Percentiles rank a stretch among this genome's conserved stretches.
These are phyloP conservation scores for Albugo candida DNA, from an alignment of 352 stramenopile genomes.

Conservation along the genomic window DNA sequence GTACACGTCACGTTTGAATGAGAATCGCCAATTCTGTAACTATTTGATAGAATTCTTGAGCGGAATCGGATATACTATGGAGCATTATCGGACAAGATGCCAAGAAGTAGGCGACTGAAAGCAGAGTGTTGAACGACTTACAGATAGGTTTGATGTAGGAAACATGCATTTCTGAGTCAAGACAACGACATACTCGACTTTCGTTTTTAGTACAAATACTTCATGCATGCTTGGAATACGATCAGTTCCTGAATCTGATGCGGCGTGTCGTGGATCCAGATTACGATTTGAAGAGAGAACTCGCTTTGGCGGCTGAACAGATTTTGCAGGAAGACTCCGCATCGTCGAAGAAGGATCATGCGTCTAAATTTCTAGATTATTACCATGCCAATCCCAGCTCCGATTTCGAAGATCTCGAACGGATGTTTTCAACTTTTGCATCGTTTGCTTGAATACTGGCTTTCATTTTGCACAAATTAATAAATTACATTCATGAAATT, in stretches of 20 bases:
- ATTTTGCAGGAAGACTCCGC: too few relatives aligned
- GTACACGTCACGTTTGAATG: conserved; percentile 1
- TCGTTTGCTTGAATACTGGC: too few relatives aligned
- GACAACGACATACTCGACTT: conserved; percentile 49
- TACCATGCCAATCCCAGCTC: too few relatives aligned
- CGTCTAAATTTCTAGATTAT: too few relatives aligned
- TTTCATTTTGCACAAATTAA: too few relatives aligned
- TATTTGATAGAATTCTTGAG: conserved; percentile 20
- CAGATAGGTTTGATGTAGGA: conserved; percentile 9
- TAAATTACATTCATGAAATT: too few relatives aligned
- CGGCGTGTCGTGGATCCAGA: conserved; percentile 49
- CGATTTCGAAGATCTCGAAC: too few relatives aligned
- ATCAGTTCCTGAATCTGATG: conserved; percentile 76
- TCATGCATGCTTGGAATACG: conserved; percentile 55
- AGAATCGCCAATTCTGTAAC: background rate
- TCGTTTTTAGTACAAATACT: conserved; percentile 73
- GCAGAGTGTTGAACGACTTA: background rate
- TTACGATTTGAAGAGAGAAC: conserved; percentile 59
- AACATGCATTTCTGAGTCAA: conserved; percentile 38
- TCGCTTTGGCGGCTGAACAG: too few relatives aligned
- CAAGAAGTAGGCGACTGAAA: conserved; percentile 15
- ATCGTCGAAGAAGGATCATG: too few relatives aligned
- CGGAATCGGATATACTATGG: conserved; percentile 43
- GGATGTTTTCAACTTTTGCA: too few relatives aligned
- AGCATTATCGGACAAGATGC: conserved; percentile 43